phyloP scores from a whole-genome alignment of 1,139 yeast species.

The Candida glucosophila region DNA sequence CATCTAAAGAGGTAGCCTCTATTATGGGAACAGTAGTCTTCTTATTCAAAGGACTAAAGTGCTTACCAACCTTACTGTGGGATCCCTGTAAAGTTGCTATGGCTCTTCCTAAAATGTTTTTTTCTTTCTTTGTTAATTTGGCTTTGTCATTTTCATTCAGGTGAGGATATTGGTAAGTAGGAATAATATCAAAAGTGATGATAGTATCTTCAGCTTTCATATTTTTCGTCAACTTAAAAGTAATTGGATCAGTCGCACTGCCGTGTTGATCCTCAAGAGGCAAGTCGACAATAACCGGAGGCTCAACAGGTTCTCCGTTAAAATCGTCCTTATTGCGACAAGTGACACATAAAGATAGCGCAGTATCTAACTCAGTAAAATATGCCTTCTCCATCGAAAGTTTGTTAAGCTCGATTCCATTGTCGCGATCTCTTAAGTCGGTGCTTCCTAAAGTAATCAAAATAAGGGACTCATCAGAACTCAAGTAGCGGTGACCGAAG shows the following conservation, averaged over 20 bases:
- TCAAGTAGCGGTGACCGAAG: constrained; percentile 75
- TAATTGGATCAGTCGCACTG: constrained; percentile 72
- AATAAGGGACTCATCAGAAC: constrained; percentile 55
- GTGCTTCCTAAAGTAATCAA: constrained; percentile 82
- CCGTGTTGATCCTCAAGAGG: constrained; percentile 79
- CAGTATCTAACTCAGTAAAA: constrained; percentile 80
- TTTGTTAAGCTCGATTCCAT: constrained; percentile 64
- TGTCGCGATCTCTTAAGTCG: constrained; percentile 52
- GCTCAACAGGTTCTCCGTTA: constrained; percentile 42
- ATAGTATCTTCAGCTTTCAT: constrained; percentile 46
- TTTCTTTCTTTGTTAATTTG: constrained; percentile 12
- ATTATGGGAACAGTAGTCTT: constrained; percentile 70
- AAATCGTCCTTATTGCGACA: constrained; percentile 29
- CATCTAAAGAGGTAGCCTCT: constrained; percentile 61
- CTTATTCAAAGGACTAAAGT: constrained; percentile 61
- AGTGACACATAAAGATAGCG: constrained; percentile 67
- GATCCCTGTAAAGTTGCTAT: constrained; percentile 64
- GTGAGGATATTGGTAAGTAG: constrained; percentile 59
- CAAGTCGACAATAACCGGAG: constrained; percentile 67
- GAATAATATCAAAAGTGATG: constrained; percentile 78
- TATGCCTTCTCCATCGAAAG: constrained; percentile 71
- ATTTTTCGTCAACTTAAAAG: constrained; percentile 54
- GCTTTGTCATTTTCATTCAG: constrained; percentile 1
- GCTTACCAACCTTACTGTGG: constrained; percentile 61
- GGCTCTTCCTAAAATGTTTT: constrained; percentile 72